Base-by-base conservation (phyloP, 1,139 yeast species). In the Suhomyces terraborum region DNA sequence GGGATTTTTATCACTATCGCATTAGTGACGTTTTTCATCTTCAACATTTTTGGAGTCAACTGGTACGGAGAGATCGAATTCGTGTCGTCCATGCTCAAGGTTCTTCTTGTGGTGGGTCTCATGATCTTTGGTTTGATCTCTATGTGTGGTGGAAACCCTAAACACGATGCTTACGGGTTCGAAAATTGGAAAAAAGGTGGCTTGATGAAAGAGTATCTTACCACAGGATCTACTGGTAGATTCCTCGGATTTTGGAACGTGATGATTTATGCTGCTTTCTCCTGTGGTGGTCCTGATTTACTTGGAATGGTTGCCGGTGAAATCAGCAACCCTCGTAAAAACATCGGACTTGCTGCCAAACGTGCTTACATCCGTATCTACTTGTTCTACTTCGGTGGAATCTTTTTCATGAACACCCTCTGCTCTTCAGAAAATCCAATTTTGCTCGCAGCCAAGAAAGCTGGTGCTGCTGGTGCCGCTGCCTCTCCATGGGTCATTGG, bases 231-330 rank as follows among this genome's bases (percentile, higher is more conserved):
- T 8, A 65, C 70, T 4, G 74, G 74, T 6, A 57, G 62, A 40
- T 68, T 67, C 45, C 54, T 67, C 34, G 72, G 67, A 1, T 59
- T 59, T 52, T 66, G 69, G 67, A 60, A 56, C 36, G 66, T 62
- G 14, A 51, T 67, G 43, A 55, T 65, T 32, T 66, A 64, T 47
- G 72, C 73, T 24, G 73, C 71, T 4, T 68, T 66, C 43, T 56
- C 69, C 20, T 74, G 74, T 47, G 67, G 72, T 12, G 79, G 79
- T 2, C 68, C 76, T 3, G 71, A 73, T 46, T 49, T 66, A 35
- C 55, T 67, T 42, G 67, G 62, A 6, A 52, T 66, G 58, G 56
- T 65, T 39, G 55, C 70, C 9, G 61, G 67, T 29, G 74, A 68
- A 51, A 59, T 66, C 19, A 40, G 53, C 18, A 53, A 57, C 35